A percentile compares a stretch with the other conserved stretches of the same genome.
Evolutionary conservation across 176 grass and related monocot species (phyloP).

Genomic region (Pharus latifolius): DNA sequence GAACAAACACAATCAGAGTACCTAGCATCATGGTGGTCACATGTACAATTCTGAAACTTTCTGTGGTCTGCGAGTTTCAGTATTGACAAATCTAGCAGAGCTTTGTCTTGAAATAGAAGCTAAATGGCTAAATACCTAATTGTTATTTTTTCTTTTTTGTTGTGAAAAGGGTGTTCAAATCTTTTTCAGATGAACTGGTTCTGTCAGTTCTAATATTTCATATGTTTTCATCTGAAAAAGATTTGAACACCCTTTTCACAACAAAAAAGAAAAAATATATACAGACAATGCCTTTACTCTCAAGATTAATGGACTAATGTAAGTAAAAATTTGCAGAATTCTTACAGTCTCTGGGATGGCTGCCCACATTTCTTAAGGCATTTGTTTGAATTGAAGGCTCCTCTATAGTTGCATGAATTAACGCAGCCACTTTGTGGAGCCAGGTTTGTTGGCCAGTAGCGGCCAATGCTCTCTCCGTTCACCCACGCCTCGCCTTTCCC

Average conservation of each 20-base stretch:
- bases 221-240: background rate
- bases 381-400: slow-evolving; percentile 50
- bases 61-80: background rate
- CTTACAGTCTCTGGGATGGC: slow-evolving; percentile 84
- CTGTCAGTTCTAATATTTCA: too few species aligned
- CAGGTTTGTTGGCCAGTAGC: slow-evolving; percentile 80
- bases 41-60: background rate
- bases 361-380: slow-evolving; percentile 92
- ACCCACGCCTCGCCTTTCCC: slow-evolving; percentile 96
- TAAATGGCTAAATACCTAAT: background rate
- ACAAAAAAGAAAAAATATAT: background rate
- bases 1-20: background rate
- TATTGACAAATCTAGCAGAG: background rate
- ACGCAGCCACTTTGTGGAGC: slow-evolving; percentile 58
- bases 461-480: slow-evolving; percentile 91
- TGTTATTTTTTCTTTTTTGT: background rate
- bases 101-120: background rate
- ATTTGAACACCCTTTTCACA: background rate
- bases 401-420: slow-evolving; percentile 70
- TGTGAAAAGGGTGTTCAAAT: background rate
- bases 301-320: too few species aligned
- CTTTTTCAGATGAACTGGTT: background rate
- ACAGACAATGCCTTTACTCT: too few species aligned
- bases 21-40: background rate
- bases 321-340: background rate